phyloP scores from a whole-genome alignment of 2,329 filamentous ascomycete genomes.

The Clonostachys byssicola region DNA sequence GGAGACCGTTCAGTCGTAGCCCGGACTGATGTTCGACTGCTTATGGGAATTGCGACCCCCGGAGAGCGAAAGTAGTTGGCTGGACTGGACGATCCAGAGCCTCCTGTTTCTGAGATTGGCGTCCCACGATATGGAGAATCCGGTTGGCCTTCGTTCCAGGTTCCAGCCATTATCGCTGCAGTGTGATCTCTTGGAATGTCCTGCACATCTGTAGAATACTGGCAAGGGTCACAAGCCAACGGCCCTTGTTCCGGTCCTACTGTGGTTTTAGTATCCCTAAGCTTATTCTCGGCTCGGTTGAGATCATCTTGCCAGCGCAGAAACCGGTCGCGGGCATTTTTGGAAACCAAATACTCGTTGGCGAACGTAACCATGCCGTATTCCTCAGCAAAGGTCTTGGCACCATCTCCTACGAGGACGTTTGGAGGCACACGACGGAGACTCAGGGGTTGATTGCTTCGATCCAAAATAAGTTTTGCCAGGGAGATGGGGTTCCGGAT shows the following conservation, averaged over 20 bases:
- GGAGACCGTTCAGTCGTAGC: background rate
- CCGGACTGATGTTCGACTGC: background rate
- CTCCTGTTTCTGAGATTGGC: conserved; percentile 5
- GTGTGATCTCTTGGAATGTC: conserved; percentile 38
- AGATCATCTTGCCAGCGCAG: conserved; percentile 75
- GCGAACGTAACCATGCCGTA: conserved; percentile 70
- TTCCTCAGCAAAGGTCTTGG: conserved; percentile 79
- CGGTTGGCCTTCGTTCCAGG: conserved; percentile 61
- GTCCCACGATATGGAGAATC: conserved; percentile 44
- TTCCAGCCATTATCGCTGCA: conserved; percentile 49
- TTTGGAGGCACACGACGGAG: conserved; percentile 90
- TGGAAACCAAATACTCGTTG: conserved; percentile 76
- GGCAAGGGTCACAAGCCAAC: conserved; percentile 9
- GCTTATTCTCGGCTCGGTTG: conserved; percentile 49
- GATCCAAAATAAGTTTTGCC: conserved; percentile 77
- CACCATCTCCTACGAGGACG: conserved; percentile 81
- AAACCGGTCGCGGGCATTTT: conserved; percentile 74
- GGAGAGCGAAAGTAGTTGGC: background rate
- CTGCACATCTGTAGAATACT: conserved; percentile 1
- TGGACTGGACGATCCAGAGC: background rate
- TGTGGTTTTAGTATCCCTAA: conserved; percentile 14
- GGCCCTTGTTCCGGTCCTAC: background rate
- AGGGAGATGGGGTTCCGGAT: conserved; percentile 90
- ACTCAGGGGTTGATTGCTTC: conserved; percentile 71
- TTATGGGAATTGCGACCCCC: background rate